phyloP scores from a whole-genome alignment of 768 basidiomycete species.

The Tylopilus sp. region DNA sequence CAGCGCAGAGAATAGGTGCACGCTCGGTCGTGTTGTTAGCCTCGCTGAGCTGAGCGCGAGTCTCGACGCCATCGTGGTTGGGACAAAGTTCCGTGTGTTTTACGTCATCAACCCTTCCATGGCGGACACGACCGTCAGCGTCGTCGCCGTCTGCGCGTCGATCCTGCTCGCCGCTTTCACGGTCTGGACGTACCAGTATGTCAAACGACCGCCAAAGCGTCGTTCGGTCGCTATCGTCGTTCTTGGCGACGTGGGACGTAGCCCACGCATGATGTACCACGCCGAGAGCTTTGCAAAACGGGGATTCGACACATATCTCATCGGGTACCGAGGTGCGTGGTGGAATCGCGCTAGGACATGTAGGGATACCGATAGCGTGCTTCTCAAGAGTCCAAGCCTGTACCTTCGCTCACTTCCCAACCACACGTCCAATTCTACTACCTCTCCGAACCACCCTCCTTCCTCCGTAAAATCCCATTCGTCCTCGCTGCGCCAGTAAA shows the following conservation, averaged over 20 bases:
- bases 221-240: conserved; percentile 88
- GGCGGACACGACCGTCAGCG: background rate
- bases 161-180: conserved; percentile 14
- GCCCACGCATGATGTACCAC: conserved; percentile 99
- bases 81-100: conserved; percentile 7
- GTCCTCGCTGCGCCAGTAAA: conserved; percentile 78
- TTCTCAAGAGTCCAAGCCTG: conserved; percentile 66
- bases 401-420: conserved; percentile 64
- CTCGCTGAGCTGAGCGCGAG: conserved; percentile 16
- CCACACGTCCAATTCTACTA: conserved; percentile 65
- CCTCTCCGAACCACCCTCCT: conserved; percentile 59
- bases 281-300: conserved; percentile 86
- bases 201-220: conserved; percentile 30
- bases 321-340: conserved; percentile 79
- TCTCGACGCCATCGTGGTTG: conserved; percentile 21
- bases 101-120: conserved; percentile 18
- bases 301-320: conserved; percentile 71
- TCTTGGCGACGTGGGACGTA: conserved; percentile 92
- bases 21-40: background rate
- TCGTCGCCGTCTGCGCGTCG: conserved; percentile 6
- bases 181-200: conserved; percentile 15
- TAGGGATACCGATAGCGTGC: background rate
- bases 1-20: conserved; percentile 7
- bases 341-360: background rate
- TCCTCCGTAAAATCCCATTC: conserved; percentile 57